phyloP scores from a whole-genome alignment of 2,329 filamentous ascomycete species.

The Nannizziopsis arthrosporioides region DNA sequence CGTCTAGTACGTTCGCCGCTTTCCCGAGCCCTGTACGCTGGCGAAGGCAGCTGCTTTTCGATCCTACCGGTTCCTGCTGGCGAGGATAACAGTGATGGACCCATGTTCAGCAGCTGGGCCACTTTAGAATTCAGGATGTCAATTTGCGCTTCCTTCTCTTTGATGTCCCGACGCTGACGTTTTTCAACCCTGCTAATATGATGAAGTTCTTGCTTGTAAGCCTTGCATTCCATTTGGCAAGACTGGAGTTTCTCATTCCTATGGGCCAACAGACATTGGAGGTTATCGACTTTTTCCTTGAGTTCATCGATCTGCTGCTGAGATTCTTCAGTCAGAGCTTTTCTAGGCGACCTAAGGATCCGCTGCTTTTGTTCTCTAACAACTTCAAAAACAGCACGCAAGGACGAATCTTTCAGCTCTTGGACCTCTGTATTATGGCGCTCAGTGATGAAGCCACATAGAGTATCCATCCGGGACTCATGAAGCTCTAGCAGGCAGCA shows the following conservation, averaged over 20 bases:
- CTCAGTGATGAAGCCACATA: constrained; percentile 13
- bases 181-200: constrained; percentile 34
- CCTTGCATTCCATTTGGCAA: constrained; percentile 38
- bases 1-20: background rate
- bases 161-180: constrained; percentile 17
- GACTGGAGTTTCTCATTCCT: constrained; percentile 23
- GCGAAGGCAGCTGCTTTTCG: constrained; percentile 14
- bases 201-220: constrained; percentile 40
- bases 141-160: constrained; percentile 21
- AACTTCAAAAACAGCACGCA: constrained; percentile 3
- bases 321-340: background rate
- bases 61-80: background rate
- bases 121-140: constrained; percentile 20
- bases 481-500: constrained; percentile 10
- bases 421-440: background rate
- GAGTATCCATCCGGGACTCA: constrained; percentile 8
- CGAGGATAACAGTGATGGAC: constrained; percentile 3
- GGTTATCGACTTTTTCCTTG: constrained; percentile 4
- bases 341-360: background rate
- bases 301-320: constrained; percentile 5
- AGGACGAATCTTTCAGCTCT: constrained; percentile 1
- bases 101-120: constrained; percentile 16
- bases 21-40: constrained; percentile 3
- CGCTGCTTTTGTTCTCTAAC: constrained; percentile 9
- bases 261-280: constrained; percentile 6